These are phyloP conservation scores for Aspergillus latus DNA, from an alignment of 2,329 filamentous ascomycete genomes.

Conservation along the genomic window DNA sequence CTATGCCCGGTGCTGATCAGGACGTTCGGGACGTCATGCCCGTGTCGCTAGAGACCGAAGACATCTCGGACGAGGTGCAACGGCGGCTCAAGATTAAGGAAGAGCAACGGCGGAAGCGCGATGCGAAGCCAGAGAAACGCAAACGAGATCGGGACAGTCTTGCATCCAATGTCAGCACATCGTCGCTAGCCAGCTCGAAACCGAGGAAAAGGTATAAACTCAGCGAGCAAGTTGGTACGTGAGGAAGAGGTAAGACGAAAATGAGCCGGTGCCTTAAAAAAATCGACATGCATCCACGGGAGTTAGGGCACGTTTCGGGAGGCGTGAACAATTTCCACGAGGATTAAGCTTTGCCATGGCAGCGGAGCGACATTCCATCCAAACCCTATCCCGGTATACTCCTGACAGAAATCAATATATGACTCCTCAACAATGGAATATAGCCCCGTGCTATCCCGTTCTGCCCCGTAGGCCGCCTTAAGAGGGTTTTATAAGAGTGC, in stretches of 20 bases:
- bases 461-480: background rate
- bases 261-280: background rate
- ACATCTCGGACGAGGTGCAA: conserved; percentile 49
- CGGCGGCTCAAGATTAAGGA: conserved; percentile 46
- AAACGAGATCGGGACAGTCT: conserved; percentile 45
- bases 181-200: conserved; percentile 16
- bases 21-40: conserved; percentile 26
- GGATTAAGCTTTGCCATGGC: background rate
- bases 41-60: conserved; percentile 39
- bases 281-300: background rate
- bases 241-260: background rate
- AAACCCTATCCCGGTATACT: background rate
- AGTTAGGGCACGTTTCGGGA: background rate
- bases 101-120: conserved; percentile 34
- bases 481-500: background rate
- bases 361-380: background rate
- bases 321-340: background rate
- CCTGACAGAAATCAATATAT: background rate
- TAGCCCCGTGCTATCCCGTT: background rate
- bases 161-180: conserved; percentile 27
- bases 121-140: conserved; percentile 33
- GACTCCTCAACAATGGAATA: background rate
- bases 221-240: background rate
- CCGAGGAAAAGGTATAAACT: conserved; percentile 26
- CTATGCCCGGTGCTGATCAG: conserved; percentile 23